These are phyloP conservation scores for Kazachstania sp. DNA, from an alignment of 1,139 yeast genomes.

Conservation along the genomic window DNA sequence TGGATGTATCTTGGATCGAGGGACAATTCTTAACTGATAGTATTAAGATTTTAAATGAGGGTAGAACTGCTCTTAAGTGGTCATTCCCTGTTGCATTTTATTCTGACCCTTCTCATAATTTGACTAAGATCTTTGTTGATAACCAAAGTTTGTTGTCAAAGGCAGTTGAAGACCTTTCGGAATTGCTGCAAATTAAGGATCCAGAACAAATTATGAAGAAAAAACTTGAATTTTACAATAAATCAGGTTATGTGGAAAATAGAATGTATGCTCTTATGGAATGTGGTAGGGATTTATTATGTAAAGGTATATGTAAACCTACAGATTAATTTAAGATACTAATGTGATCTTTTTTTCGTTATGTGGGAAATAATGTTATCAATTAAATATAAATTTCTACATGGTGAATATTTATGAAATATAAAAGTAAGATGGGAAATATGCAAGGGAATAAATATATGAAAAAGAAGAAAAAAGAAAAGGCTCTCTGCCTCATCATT, in stretches of 20 bases:
- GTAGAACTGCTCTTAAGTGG: slow-evolving; percentile 82
- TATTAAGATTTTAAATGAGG: slow-evolving; percentile 52
- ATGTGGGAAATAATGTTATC: neutral
- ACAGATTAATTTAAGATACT: neutral
- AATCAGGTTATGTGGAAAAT: slow-evolving; percentile 39
- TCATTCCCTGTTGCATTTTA: slow-evolving; percentile 78
- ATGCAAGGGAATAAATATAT: neutral
- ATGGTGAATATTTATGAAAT: slow-evolving; percentile 1
- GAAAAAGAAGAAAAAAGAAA: neutral
- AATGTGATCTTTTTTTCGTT: too few relatives aligned
- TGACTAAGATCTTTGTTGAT: slow-evolving; percentile 57
- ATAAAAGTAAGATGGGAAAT: neutral
- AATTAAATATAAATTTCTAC: slow-evolving; percentile 2
- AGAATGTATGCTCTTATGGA: slow-evolving; percentile 44
- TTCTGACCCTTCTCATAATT: slow-evolving; percentile 40
- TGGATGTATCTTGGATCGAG: slow-evolving; percentile 79
- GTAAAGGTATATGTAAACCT: slow-evolving; percentile 30
- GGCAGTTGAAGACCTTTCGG: slow-evolving; percentile 74
- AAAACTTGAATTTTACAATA: slow-evolving; percentile 44
- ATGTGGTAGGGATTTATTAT: slow-evolving; percentile 40
- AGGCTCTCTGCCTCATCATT: neutral
- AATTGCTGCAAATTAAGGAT: slow-evolving; percentile 54
- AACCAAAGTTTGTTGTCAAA: slow-evolving; percentile 63
- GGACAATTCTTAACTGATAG: slow-evolving; percentile 76
- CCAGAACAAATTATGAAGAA: slow-evolving; percentile 41